Evolutionary conservation across 495 filamentous ascomycete genomes (phyloP), one percentile per base, ranked within the genome.

Genomic region (Glarea lozoyensis): DNA sequence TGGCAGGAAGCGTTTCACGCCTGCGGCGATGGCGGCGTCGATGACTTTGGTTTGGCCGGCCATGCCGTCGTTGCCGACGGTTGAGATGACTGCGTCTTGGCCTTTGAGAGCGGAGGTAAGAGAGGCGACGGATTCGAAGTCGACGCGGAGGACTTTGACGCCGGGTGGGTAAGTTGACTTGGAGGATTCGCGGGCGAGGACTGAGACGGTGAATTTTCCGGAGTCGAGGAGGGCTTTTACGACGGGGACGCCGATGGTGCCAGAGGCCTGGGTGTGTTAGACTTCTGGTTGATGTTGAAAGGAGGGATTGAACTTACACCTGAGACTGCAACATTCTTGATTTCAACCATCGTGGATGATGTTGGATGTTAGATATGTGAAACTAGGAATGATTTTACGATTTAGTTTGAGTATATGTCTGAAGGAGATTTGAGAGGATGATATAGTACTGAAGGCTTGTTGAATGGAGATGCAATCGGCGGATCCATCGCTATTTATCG

Each of bases 1-100:
- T 0, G 79, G 81, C 22, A 86, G 61, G 48, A 79, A 78, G 18
- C 78, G 69, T 51, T 68, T 60, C 1, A 84, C 75, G 11, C 69
- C 67, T 0, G 73, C 78, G 0, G 68, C 65, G 13, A 74, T 50
- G 1, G 78, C 72, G 0, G 79, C 81, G 29, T 83, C 77, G 15
- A 83, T 63, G 17, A 81, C 60, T 0, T 50, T 39, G 9, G 55
- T 56, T 46, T 82, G 76, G 0, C 48, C 52, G 1, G 48, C 45
- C 17, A 75, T 21, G 0, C 56, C 62, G 0, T 45, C 35, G 2
- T 55, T 48, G 15, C 58, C 62, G 3, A 82, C 50, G 5, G 68
- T 48, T 18, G 70, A 77, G 32, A 83, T 64, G 2, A 79, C 65
- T 0, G 76, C 74, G 48, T 82, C 79, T 40, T 78, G 70, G 18